phyloP scores from a whole-genome alignment of 179 eudicot species.

The Spinacia oleracea region DNA sequence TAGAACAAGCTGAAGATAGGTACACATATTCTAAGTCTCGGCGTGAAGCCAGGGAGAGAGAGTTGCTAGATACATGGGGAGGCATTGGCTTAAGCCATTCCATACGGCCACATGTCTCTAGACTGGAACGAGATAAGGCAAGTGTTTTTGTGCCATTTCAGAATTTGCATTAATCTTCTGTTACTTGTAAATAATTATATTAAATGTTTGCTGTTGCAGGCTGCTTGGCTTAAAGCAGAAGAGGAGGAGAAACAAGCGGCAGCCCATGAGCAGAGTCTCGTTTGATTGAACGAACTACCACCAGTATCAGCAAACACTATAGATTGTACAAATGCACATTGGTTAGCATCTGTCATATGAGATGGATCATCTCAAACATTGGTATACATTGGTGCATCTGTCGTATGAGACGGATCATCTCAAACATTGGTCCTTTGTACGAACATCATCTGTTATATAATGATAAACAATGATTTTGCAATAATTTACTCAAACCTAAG shows the following conservation, averaged over 20 bases:
- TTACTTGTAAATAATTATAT: background rate
- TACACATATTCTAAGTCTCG: constrained; percentile 32
- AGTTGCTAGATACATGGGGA: constrained; percentile 74
- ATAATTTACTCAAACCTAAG: no score
- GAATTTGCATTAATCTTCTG: background rate
- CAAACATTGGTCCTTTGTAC: background rate
- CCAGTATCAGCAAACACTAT: background rate
- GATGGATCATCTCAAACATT: background rate
- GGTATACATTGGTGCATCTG: background rate
- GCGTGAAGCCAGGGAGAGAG: constrained; percentile 66
- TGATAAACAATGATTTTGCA: no score
- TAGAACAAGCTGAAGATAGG: constrained; percentile 21
- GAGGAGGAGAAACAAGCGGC: constrained; percentile 62
- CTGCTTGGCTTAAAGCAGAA: constrained; percentile 93
- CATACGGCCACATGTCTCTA: constrained; percentile 60
- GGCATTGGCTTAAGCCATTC: constrained; percentile 65
- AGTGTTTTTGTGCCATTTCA: constrained; percentile 16
- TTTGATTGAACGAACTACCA: background rate
- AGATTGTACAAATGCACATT: background rate
- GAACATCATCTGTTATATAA: no score
- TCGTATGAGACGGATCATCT: background rate
- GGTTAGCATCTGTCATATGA: background rate
- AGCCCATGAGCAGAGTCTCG: constrained; percentile 21
- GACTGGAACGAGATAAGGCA: constrained; percentile 74
- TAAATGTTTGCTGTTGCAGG: constrained; percentile 43